Evolutionary conservation across 2,329 filamentous ascomycete genomes (phyloP), one percentile per base, ranked within the genome.

Genomic region (Fusarium virguliforme): DNA sequence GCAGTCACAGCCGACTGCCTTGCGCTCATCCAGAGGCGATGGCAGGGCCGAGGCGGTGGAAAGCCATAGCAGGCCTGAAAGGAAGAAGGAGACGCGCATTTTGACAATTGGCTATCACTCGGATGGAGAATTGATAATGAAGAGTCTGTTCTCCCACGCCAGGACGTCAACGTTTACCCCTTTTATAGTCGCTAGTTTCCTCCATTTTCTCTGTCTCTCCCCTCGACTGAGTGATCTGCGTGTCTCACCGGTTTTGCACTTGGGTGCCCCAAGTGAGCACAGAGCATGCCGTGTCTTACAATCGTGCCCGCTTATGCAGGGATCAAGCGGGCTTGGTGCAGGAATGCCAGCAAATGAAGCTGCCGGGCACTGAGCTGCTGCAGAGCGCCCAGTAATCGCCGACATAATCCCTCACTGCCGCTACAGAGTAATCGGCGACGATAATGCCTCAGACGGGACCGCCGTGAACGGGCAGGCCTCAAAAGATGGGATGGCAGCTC

Each of bases 1-100:
- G 41, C 75, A 77, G 35, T 75, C 67, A 24, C 75, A 77, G 1
- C 58, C 41, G 35, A 64, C 37, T 15, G 46, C 58, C 32, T 64
- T 62, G 38, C 30, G 46, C 4, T 58, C 6, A 18, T 53, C 41
- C 62, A 59, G 22, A 55, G 46, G 4, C 70, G 71, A 2, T 50
- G 46, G 46, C 9, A 73, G 13, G 24, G 74, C 74, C 2, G 63
- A 70, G 24, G 51, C 55, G 12, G 69, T 34, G 15, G 68, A 72
- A 32, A 68, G 51, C 65, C 66, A 73, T 18, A 71, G 8, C 10
- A 74, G 38, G 13, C 48, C 62, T 0, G 62, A 65, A 4, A 75
- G 28, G n/a, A 75, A 34, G 22, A 71, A 28, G 4, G 72, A 68
- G 15, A 37, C 22, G n/a, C 66, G 67, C 71, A 76, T 71, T 7